Conservation (phyloP, 2,329 filamentous ascomycete species). For the Pseudodiploospora longispora region DNA sequence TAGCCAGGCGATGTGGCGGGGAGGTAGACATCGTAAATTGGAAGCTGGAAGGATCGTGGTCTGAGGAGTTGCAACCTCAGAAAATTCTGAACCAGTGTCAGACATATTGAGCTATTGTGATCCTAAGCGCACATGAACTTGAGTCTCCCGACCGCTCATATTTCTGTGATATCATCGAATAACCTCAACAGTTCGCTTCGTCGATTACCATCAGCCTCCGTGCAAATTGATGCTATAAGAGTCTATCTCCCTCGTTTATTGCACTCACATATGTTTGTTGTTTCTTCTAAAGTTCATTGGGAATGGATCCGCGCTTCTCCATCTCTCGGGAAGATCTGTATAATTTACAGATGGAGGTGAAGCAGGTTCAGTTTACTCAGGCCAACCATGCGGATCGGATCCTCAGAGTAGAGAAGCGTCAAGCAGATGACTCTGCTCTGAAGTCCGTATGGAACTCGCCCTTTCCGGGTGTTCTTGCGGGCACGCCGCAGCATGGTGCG, state of each 20-base stretch:
- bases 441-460: constrained; percentile 93
- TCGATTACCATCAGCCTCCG: too few relatives aligned
- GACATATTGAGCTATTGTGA: too few relatives aligned
- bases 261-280: not conserved
- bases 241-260: not conserved
- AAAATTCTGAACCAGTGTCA: too few relatives aligned
- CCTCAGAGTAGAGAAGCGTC: constrained; percentile 54
- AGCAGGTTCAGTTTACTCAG: constrained; percentile 57
- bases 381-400: constrained; percentile 55
- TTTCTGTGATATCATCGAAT: too few relatives aligned
- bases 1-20: constrained; percentile 37
- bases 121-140: too few relatives aligned
- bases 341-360: constrained; percentile 62
- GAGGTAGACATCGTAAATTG: constrained; percentile 32
- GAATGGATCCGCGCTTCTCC: constrained; percentile 57
- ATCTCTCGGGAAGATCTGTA: constrained; percentile 57
- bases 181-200: too few relatives aligned
- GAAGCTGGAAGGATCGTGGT: constrained; percentile 24
- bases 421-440: constrained; percentile 57
- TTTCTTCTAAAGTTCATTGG: constrained; percentile 16
- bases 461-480: constrained; percentile 76
- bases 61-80: constrained; percentile 12
- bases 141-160: too few relatives aligned
- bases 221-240: not conserved
- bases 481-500: constrained; percentile 81